These are phyloP conservation scores for Colletotrichum viniferum DNA, from an alignment of 2,329 filamentous ascomycete genomes.

Conservation along the genomic window DNA sequence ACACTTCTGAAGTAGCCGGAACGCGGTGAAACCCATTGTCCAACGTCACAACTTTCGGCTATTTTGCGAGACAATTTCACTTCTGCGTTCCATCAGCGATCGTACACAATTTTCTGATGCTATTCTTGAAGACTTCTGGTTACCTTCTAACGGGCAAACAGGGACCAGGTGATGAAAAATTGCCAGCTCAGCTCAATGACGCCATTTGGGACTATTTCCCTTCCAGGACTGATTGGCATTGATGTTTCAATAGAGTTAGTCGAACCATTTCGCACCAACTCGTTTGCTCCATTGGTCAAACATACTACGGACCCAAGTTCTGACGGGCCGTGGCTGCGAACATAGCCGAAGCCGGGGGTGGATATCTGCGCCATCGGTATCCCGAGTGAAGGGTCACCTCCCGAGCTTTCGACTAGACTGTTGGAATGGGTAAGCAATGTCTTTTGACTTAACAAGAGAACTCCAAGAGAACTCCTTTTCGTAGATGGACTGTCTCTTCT, in stretches of 20 bases:
- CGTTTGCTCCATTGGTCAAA: background rate
- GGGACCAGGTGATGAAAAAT: background rate
- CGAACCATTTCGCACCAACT: background rate
- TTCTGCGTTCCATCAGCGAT: background rate
- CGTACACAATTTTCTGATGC: background rate
- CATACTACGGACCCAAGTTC: background rate
- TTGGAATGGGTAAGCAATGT: background rate
- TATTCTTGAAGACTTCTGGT: accelerated
- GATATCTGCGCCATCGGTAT: background rate
- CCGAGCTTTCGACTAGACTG: background rate
- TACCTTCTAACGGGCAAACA: background rate
- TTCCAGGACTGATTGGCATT: background rate
- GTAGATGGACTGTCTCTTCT: background rate
- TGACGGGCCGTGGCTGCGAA: background rate
- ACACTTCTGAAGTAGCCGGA: background rate
- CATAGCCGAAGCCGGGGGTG: background rate
- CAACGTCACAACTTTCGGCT: background rate
- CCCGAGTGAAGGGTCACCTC: background rate
- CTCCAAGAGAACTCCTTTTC: background rate
- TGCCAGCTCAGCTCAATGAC: background rate
- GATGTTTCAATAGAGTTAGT: background rate
- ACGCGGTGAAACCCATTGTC: background rate
- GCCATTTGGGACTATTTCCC: background rate
- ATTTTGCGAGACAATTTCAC: background rate
- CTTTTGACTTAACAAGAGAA: background rate